Percentiles rank a stretch among this genome's conserved stretches.
phyloP scores from a whole-genome alignment of 2,329 filamentous ascomycete species.

The Fusarium oxysporum region DNA sequence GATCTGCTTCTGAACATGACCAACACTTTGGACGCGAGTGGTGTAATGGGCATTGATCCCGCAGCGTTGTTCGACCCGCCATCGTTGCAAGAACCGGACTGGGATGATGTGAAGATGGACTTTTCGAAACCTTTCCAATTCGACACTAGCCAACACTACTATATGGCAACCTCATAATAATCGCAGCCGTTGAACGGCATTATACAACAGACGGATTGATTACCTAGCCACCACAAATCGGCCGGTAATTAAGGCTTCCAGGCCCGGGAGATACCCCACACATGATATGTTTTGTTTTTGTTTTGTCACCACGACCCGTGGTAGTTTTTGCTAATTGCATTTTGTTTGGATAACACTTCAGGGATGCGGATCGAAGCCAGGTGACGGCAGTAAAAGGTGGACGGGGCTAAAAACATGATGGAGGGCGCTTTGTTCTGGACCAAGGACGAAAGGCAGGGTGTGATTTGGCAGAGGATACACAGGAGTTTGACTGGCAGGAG shows the following conservation, averaged over 20 bases:
- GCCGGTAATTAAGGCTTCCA: constrained; percentile 27
- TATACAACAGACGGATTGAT: constrained; percentile 1
- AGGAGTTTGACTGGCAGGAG: constrained; percentile 29
- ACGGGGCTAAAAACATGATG: constrained; percentile 14
- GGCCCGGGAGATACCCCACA: constrained; percentile 47
- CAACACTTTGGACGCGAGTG: constrained; percentile 42
- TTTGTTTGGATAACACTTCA: constrained; percentile 26
- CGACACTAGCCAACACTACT: constrained; percentile 56
- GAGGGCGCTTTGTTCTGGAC: constrained; percentile 23
- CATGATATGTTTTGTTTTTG: constrained; percentile 38
- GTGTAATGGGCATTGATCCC: constrained; percentile 40
- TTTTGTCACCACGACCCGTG: constrained; percentile 16
- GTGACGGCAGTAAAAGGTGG: constrained; percentile 28
- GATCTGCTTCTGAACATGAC: constrained; percentile 59
- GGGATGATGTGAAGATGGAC: constrained; percentile 64
- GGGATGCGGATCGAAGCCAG: constrained; percentile 1
- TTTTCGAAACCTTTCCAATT: constrained; percentile 66
- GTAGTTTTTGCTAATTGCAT: constrained; percentile 17
- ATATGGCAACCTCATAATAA: constrained; percentile 46
- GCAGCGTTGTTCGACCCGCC: constrained; percentile 44
- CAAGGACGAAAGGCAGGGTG: constrained; percentile 7
- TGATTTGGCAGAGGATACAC: constrained; percentile 9
- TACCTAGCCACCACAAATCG: constrained; percentile 9
- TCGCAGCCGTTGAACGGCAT: constrained; percentile 3
- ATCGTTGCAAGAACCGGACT: constrained; percentile 48